Evolutionary conservation across 441 rosid genomes (phyloP).

Genomic region (Adansonia gregorii): DNA sequence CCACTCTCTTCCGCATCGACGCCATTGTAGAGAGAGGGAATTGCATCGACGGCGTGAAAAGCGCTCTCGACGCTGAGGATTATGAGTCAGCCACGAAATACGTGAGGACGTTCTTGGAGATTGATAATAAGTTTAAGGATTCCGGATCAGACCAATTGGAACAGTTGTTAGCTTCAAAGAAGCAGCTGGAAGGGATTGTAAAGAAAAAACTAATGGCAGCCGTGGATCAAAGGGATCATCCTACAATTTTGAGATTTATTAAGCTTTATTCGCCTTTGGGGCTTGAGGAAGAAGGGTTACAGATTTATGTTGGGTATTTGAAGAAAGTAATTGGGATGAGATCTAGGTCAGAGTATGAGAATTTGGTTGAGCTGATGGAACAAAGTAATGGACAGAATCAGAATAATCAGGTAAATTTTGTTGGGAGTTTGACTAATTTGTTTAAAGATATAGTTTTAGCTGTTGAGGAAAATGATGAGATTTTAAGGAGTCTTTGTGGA

Average conservation of each 20-base stretch:
- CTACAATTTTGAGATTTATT: constrained; percentile 71
- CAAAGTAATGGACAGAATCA: constrained; percentile 40
- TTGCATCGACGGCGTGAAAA: constrained; percentile 83
- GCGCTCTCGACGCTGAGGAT: constrained; percentile 70
- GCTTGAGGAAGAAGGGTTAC: constrained; percentile 85
- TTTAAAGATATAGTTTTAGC: constrained; percentile 91
- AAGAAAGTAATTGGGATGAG: constrained; percentile 86
- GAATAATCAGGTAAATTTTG: constrained; percentile 59
- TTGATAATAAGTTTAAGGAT: constrained; percentile 75
- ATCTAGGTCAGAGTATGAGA: constrained; percentile 75
- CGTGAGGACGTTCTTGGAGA: constrained; percentile 72
- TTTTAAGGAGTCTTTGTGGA: constrained; percentile 76
- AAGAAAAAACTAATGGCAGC: constrained; percentile 66
- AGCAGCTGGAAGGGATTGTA: constrained; percentile 78
- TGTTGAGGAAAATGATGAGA: constrained; percentile 80
- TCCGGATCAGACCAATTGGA: constrained; percentile 91
- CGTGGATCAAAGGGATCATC: constrained; percentile 83
- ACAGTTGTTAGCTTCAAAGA: constrained; percentile 78
- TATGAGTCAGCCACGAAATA: constrained; percentile 79
- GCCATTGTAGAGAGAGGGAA: constrained; percentile 81
- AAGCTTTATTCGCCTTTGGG: constrained; percentile 74
- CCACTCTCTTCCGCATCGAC: constrained; percentile 78
- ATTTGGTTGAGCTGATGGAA: constrained; percentile 75
- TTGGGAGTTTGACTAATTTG: constrained; percentile 77
- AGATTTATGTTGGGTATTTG: constrained; percentile 83